Evolutionary conservation across 2,329 filamentous ascomycete genomes (phyloP), one percentile per base, ranked within the genome.

Genomic region (Dothistroma septosporum): DNA sequence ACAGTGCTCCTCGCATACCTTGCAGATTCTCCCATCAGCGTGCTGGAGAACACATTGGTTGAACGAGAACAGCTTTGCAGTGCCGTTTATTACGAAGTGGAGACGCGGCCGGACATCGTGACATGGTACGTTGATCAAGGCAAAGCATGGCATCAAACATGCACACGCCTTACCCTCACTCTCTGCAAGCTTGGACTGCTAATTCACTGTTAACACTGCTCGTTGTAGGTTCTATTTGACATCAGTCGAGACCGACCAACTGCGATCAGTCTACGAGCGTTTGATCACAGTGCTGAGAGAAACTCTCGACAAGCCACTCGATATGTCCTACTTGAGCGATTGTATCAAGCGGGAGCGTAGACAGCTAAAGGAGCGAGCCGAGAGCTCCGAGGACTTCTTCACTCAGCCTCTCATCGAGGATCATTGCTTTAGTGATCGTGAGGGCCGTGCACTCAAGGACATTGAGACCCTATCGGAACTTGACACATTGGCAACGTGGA

Each of bases 21-120:
- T 19, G 91, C 91, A 64, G 94, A 92, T 6, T 97, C 94, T 0
- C 96, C 95, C 0, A 91, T 96, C 2, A 93, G 93, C 0, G 82
- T 99, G 1, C 80, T 99, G 6, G 93, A 97, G 72, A 97, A 97
- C 67, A 84, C 87, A 19, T 83, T 99, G 62, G 94, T 99, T 1
- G 94, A 99, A 73, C 91, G 88, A 69, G 93, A 97, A 75, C 90
- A 96, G 67, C 84, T 97, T 50, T 90, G 92, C 3, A 97, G 92
- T 76, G 90, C 88, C 7, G 87, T 97, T 11, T 87, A 87, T 53
- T 92, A 89, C 74, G 88, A 85, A 74, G 88, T 86, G 69, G 92
- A 97, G 65, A 83, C 86, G 28, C 85, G 92, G 53, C 91, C 92
- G 2, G 88, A 91, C 24, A 28, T 28, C 24, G 24, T 28, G 24